phyloP scores from a whole-genome alignment of 2,329 filamentous ascomycete species.

The Fusarium poae region DNA sequence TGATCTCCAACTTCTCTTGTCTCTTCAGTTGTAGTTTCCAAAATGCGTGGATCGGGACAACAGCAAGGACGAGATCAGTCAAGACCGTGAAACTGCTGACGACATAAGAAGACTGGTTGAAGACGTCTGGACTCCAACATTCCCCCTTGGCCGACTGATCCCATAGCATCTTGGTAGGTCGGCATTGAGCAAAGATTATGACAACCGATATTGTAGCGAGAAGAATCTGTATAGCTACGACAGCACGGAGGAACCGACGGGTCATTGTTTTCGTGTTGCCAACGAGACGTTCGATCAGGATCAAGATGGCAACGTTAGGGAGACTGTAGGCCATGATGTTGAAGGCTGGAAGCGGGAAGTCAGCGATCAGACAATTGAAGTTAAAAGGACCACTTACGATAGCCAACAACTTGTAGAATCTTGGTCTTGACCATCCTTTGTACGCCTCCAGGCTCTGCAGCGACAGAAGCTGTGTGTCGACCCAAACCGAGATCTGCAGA shows the following conservation, averaged over 20 bases:
- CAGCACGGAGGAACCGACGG: slow-evolving; percentile 1
- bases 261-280: slow-evolving; percentile 11
- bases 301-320: slow-evolving; percentile 29
- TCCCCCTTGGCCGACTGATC: background rate
- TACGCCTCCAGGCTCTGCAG: slow-evolving; percentile 10
- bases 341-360: slow-evolving; percentile 2
- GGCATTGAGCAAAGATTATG: slow-evolving; percentile 18
- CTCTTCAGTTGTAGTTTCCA: slow-evolving; percentile 23
- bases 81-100: slow-evolving; percentile 30
- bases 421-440: background rate
- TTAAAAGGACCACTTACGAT: background rate
- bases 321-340: slow-evolving; percentile 25
- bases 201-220: slow-evolving; percentile 3
- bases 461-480: slow-evolving; percentile 11
- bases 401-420: slow-evolving; percentile 6
- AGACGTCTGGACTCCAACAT: slow-evolving; percentile 17
- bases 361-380: accelerated
- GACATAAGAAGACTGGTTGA: slow-evolving; percentile 34
- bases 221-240: slow-evolving; percentile 8
- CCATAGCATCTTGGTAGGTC: background rate
- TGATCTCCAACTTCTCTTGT: slow-evolving; percentile 26
- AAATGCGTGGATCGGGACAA: slow-evolving; percentile 18
- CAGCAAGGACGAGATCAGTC: slow-evolving; percentile 17
- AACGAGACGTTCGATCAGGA: slow-evolving; percentile 27
- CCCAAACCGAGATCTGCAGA: slow-evolving; percentile 15